Conservation (phyloP, 1,284 basidiomycete genomes). For the Cutaneotrichosporon mucoides region DNA sequence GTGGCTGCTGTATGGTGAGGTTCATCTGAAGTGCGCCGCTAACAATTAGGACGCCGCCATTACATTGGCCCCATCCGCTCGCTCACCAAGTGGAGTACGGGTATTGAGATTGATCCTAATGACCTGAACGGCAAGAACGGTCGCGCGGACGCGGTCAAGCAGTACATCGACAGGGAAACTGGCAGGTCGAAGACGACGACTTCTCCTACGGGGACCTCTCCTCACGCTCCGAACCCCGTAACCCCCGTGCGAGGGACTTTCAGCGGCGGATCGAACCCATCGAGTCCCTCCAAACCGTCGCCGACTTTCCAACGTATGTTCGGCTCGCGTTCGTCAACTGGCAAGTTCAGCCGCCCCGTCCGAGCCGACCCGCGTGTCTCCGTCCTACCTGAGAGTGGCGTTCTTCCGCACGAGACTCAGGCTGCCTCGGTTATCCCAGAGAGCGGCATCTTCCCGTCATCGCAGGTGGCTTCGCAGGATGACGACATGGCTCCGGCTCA, state of each 20-base stretch:
- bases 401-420: not conserved
- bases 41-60: constrained; percentile 18
- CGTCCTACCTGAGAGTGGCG: not conserved
- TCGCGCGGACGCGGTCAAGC: not conserved
- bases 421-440: not conserved
- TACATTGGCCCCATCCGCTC: constrained; percentile 45
- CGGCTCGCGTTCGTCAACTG: too few relatives aligned
- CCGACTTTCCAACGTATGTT: not conserved
- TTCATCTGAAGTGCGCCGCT: not conserved
- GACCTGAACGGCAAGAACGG: not conserved
- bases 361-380: not conserved
- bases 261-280: not conserved
- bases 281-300: not conserved
- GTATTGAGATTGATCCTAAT: constrained; percentile 37
- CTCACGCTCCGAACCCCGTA: not conserved
- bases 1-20: constrained; percentile 4
- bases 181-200: not conserved
- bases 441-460: not conserved
- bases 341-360: not conserved
- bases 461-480: not conserved
- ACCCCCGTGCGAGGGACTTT: not conserved
- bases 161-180: constrained; percentile 1
- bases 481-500: not conserved
- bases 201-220: not conserved
- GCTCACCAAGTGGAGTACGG: constrained; percentile 45